Conservation (phyloP, 1,284 basidiomycete genomes). For the Tilletia caries region DNA sequence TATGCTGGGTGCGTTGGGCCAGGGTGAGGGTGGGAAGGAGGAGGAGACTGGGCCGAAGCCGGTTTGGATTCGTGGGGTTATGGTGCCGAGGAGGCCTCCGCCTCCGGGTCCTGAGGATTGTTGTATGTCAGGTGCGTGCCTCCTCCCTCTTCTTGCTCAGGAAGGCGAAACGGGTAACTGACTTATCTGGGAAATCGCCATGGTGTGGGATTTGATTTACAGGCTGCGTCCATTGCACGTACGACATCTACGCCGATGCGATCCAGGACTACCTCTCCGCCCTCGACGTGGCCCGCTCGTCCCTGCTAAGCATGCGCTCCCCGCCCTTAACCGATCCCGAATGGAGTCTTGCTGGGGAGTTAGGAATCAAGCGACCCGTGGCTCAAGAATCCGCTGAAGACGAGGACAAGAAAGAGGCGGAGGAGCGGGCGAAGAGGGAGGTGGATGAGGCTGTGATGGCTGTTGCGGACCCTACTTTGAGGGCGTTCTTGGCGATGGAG, state of each 20-base stretch:
- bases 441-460: slow-evolving; percentile 29
- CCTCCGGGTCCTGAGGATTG: slow-evolving; percentile 52
- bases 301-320: slow-evolving; percentile 57
- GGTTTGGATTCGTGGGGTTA: background rate
- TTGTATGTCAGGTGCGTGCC: slow-evolving; percentile 32
- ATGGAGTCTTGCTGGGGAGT: slow-evolving; percentile 62
- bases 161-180: too few relatives aligned
- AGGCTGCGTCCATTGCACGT: slow-evolving; percentile 80
- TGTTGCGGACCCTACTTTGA: slow-evolving; percentile 42
- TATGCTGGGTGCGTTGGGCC: slow-evolving; percentile 14
- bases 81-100: slow-evolving; percentile 24
- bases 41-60: slow-evolving; percentile 37
- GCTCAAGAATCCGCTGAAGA: background rate
- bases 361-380: background rate
- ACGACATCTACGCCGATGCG: slow-evolving; percentile 78
- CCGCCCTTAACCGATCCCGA: slow-evolving; percentile 60
- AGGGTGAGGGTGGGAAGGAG: slow-evolving; percentile 17
- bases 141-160: too few relatives aligned
- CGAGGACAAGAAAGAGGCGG: slow-evolving; percentile 16
- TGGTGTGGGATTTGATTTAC: slow-evolving; percentile 77
- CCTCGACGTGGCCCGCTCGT: slow-evolving; percentile 60
- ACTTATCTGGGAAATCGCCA: slow-evolving; percentile 58
- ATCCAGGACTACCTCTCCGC: slow-evolving; percentile 66
- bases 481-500: slow-evolving; percentile 49
- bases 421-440: slow-evolving; percentile 29